These are phyloP conservation scores for Tricholomella constricta DNA, from an alignment of 768 basidiomycete genomes.

Conservation along the genomic window DNA sequence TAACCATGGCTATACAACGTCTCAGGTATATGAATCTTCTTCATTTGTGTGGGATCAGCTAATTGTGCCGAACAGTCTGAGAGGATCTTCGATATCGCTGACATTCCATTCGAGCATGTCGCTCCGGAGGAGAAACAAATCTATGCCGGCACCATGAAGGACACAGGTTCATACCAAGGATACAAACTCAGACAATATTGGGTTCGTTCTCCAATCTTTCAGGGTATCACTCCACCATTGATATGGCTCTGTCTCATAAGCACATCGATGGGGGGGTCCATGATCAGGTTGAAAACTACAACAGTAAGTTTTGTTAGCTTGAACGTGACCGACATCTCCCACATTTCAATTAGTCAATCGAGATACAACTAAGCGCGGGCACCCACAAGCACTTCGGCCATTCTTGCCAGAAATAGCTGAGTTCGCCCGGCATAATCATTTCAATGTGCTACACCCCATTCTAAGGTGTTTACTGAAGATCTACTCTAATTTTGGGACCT, in stretches of 20 bases:
- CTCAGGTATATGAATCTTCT: slow-evolving; percentile 32
- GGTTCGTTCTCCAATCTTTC: slow-evolving; percentile 32
- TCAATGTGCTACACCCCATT: slow-evolving; percentile 38
- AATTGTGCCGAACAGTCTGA: slow-evolving; percentile 30
- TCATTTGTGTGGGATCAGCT: background rate
- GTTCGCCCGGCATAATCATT: slow-evolving; percentile 38
- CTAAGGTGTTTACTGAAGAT: slow-evolving; percentile 26
- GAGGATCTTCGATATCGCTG: slow-evolving; percentile 50
- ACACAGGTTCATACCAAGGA: slow-evolving; percentile 50
- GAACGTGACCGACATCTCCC: background rate
- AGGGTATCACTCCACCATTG: background rate
- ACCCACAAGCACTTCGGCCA: slow-evolving; percentile 37
- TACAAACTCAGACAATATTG: slow-evolving; percentile 55
- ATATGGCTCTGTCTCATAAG: slow-evolving; percentile 29
- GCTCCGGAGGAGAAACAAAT: slow-evolving; percentile 42
- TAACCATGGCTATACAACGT: slow-evolving; percentile 45
- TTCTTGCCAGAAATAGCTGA: slow-evolving; percentile 37
- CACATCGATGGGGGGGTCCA: slow-evolving; percentile 61
- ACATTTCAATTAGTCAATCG: slow-evolving; percentile 29
- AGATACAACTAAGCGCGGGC: slow-evolving; percentile 31
- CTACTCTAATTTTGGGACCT: background rate
- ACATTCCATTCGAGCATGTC: slow-evolving; percentile 44
- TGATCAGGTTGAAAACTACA: slow-evolving; percentile 67
- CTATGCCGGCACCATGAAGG: slow-evolving; percentile 40
- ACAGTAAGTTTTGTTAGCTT: slow-evolving; percentile 40